These are phyloP conservation scores for Penicillium verrucosum DNA, from an alignment of 2,329 filamentous ascomycete species.

Conservation along the genomic window DNA sequence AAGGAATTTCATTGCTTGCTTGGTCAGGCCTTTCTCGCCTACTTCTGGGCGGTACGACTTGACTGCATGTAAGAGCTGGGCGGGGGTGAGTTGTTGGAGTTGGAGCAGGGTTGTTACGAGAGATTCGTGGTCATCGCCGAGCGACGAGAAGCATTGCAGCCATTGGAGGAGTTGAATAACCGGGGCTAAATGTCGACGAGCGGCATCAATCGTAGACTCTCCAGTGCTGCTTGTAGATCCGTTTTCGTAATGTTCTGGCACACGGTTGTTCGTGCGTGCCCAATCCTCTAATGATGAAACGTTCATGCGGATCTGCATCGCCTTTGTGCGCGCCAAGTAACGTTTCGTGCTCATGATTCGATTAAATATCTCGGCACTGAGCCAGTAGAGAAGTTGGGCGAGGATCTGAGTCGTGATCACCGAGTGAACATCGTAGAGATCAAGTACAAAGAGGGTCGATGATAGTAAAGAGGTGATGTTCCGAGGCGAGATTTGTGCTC, in stretches of 20 bases:
- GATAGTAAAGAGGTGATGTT: slow-evolving; percentile 95
- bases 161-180: slow-evolving; percentile 93
- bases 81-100: slow-evolving; percentile 75
- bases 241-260: slow-evolving; percentile 92
- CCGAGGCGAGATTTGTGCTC: slow-evolving; percentile 85
- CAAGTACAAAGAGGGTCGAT: slow-evolving; percentile 92
- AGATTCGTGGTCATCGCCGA: slow-evolving; percentile 85
- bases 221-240: slow-evolving; percentile 82
- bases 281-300: slow-evolving; percentile 93
- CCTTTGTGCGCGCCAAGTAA: slow-evolving; percentile 92
- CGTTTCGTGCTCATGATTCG: slow-evolving; percentile 94
- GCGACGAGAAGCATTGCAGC: slow-evolving; percentile 94
- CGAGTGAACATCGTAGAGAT: slow-evolving; percentile 98
- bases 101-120: slow-evolving; percentile 87
- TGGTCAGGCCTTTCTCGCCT: slow-evolving; percentile 85
- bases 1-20: slow-evolving; percentile 84
- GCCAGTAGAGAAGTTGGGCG: slow-evolving; percentile 92
- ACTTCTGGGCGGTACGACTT: slow-evolving; percentile 94
- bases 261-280: slow-evolving; percentile 87
- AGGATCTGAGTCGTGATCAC: slow-evolving; percentile 91
- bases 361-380: slow-evolving; percentile 94
- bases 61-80: slow-evolving; percentile 86
- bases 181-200: slow-evolving; percentile 79
- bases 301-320: slow-evolving; percentile 99
- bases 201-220: slow-evolving; percentile 80